These are phyloP conservation scores for Pseudisothecium myosuroides DNA, from an alignment of 225 moss, liverwort and hornwort species.

Conservation along the genomic window DNA sequence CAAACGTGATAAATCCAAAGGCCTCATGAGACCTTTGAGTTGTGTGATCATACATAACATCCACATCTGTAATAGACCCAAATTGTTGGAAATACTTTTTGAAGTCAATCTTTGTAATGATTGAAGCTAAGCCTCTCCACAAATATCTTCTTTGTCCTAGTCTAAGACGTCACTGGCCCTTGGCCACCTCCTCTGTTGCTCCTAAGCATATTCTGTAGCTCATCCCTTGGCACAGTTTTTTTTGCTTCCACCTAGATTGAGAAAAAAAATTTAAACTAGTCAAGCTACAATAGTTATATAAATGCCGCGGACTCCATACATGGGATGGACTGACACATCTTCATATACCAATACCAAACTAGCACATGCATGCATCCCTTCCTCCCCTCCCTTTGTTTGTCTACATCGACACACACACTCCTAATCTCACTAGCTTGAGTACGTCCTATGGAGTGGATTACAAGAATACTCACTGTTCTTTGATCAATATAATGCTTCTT, in stretches of 20 bases:
- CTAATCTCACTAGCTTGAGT: not conserved
- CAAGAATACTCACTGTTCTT: constrained; percentile 25
- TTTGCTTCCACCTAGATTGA: constrained; percentile 99
- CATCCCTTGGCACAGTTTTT: constrained; percentile 99
- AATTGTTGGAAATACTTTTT: constrained; percentile 99
- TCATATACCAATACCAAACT: not conserved
- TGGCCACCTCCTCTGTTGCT: constrained; percentile 71
- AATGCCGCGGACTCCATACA: constrained; percentile 3
- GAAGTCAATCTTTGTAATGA: constrained; percentile 95
- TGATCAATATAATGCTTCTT: constrained; percentile 45
- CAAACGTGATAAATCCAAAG: constrained; percentile 93
- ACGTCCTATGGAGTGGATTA: not conserved
- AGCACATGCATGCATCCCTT: not conserved
- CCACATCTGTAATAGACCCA: constrained; percentile 97
- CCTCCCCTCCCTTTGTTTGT: too few relatives aligned
- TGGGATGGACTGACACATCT: not conserved
- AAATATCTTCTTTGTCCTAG: constrained; percentile 99
- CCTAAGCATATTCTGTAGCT: constrained; percentile 94
- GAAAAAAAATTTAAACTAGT: constrained; percentile 37
- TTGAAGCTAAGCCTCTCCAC: constrained; percentile 98
- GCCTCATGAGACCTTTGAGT: constrained; percentile 95
- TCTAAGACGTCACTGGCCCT: constrained; percentile 69
- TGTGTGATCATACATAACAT: constrained; percentile 76
- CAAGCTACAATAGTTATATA: constrained; percentile 57
- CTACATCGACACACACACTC: not conserved